Evolutionary conservation across 495 filamentous ascomycete genomes (phyloP), one percentile per base, ranked within the genome.

Genomic region (Aspergillus coremiiformis): DNA sequence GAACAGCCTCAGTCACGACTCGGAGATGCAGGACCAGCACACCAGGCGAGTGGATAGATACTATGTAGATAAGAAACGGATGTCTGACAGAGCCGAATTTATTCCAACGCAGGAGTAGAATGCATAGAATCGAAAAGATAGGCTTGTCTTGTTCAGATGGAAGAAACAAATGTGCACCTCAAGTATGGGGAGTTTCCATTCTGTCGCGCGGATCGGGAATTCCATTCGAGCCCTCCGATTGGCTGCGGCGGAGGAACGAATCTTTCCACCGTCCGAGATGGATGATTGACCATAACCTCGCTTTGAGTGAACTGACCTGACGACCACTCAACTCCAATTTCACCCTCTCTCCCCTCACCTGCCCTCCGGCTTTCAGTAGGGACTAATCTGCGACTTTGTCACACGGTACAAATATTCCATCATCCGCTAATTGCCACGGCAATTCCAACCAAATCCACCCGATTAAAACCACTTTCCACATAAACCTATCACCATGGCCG

Each of bases 401-500:
- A 3, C 14, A 14, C 32, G 5, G 32, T 15, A 35, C 32, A 10
- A 14, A n/a, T 35, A 1, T 1, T 35, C 7, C 14, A 12, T 2
- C 32, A 14, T n/a, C 32, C 32, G 32, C 32, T 5, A 32, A 35
- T 35, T 35, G 12, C 22, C 19, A 14, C 39, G 9, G 14, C 23
- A 1, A 45, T 29, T 7, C 27, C 17, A 27, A 45, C 44, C 9
- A 33, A 21, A 23, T 9, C 8, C 15, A 29, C 21, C 15, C 24
- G 11, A 24, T 6, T 15, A 22, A 33, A 35, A 8, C 41, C 35
- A 20, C 32, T 17, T 15, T 23, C 42, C 45, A 43, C 24, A 56
- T 21, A 4, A 22, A 20, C 24, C 44, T 12, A 50, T 43, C 60
- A 73, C 45, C 42, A 96, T 97, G 92, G 90, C 87, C 51, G 90